Base-by-base conservation (phyloP, 2,329 filamentous ascomycete species). In the Monosporascus sp. region DNA sequence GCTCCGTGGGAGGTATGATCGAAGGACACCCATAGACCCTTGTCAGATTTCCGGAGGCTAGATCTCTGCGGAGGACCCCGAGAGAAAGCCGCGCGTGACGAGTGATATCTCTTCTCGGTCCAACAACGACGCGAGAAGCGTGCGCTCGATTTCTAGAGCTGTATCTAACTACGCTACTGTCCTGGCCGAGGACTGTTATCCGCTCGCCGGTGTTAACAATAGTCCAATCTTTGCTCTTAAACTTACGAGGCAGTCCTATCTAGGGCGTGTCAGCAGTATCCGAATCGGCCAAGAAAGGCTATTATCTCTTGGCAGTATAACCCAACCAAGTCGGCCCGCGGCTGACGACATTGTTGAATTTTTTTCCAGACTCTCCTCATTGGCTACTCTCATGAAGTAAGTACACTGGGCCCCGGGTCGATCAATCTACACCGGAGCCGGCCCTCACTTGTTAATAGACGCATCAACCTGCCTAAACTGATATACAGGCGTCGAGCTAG, bases 361-460 rank as follows among this genome's bases (percentile, higher is more conserved):
- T 45, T 27, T 50, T 61, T 58, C 58, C 54, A 37, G 44, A 31
- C 50, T 57, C 36, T 57, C 50, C 25, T 55, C 34, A 58, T 61
- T 60, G 58, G 58, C 5, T 45, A 38, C 48, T 51, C 31, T 48
- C 6, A 6, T 45, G 15, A 24, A 5, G 2, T 22, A 11, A 20
- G 14, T 42, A 42, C n/a, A 11, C 18, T 39, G 18, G 18, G 20
- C 1, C 20, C 18, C 18, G n/a, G 39, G 8, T 20, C 5, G 20
- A 14, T n/a, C 9, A 20, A 42, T 24, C 18, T 42, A 15, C 39
- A 22, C 39, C 39, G 18, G 39, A 42, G 20, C n/a, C 8, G n/a
- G 20, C 20, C 9, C 18, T 20, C 18, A 20, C 39, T 15, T 44
- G 42, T 24, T 7, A 46, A 27, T 6, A 15, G 9, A 25, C 22